phyloP scores from a whole-genome alignment of 2,329 filamentous ascomycete genomes.

The Celoporthe dispersa region DNA sequence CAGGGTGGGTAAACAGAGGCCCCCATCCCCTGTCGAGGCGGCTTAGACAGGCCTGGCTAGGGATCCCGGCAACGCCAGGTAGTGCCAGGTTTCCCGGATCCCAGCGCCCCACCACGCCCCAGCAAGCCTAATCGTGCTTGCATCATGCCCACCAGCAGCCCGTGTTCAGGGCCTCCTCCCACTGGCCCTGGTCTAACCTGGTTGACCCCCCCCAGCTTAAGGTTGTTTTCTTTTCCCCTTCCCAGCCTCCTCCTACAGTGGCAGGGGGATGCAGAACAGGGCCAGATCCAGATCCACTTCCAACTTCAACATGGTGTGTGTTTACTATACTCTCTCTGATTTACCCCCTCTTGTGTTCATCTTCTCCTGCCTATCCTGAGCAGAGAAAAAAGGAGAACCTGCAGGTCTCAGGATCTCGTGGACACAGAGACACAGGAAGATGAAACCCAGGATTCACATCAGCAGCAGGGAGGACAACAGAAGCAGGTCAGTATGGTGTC shows the following conservation, averaged over 20 bases:
- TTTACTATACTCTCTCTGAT: background rate
- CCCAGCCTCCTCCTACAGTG: background rate
- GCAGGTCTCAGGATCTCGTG: no score
- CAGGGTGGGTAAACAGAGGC: slow-evolving; percentile 1
- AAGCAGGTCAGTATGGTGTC: background rate
- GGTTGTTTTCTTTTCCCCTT: background rate
- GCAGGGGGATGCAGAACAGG: background rate
- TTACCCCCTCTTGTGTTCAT: background rate
- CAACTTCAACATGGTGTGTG: background rate
- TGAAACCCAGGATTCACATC: background rate
- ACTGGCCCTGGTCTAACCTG: background rate
- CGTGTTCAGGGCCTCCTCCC: background rate
- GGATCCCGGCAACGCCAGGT: background rate
- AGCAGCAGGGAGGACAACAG: background rate
- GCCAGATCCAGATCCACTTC: slow-evolving; percentile 1
- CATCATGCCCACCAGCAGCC: background rate
- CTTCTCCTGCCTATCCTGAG: background rate
- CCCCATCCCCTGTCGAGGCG: background rate
- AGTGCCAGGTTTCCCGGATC: background rate
- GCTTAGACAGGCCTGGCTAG: background rate
- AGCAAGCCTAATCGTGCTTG: background rate
- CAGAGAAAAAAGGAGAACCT: background rate
- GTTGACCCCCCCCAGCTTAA: background rate
- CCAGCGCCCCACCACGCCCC: background rate
- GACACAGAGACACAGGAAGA: background rate